These are phyloP conservation scores for Tulasnella sp. DNA, from an alignment of 768 basidiomycete genomes.

Conservation along the genomic window DNA sequence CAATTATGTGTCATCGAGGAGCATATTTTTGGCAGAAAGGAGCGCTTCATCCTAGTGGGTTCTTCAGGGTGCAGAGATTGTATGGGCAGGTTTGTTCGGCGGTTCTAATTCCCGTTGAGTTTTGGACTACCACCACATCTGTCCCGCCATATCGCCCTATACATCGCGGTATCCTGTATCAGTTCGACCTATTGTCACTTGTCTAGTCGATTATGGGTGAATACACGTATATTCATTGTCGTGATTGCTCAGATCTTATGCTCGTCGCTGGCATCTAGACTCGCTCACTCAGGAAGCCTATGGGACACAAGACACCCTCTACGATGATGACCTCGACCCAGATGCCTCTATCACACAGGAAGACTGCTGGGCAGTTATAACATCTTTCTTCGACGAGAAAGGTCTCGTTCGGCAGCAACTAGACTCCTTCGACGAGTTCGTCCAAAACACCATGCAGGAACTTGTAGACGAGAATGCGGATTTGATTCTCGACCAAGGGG, in stretches of 20 bases:
- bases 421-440: constrained; percentile 97
- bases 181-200: too few relatives aligned
- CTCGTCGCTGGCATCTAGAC: constrained; percentile 2
- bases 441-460: constrained; percentile 99
- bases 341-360: constrained; percentile 81
- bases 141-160: too few relatives aligned
- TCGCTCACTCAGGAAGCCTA: not conserved
- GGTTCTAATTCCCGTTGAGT: too few relatives aligned
- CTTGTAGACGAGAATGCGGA: constrained; percentile 95
- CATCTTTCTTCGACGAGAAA: constrained; percentile 93
- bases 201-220: not conserved
- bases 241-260: not conserved
- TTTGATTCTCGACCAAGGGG: constrained; percentile 90
- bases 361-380: constrained; percentile 92
- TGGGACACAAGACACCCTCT: constrained; percentile 1
- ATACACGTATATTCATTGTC: not conserved
- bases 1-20: too few relatives aligned
- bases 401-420: constrained; percentile 97
- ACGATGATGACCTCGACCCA: constrained; percentile 38
- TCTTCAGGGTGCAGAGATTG: too few relatives aligned
- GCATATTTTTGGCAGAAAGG: too few relatives aligned
- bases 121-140: too few relatives aligned
- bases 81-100: too few relatives aligned
- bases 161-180: too few relatives aligned
- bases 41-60: too few relatives aligned